phyloP scores from a whole-genome alignment of 2,329 filamentous ascomycete genomes.

The Aspergillus texensis region DNA sequence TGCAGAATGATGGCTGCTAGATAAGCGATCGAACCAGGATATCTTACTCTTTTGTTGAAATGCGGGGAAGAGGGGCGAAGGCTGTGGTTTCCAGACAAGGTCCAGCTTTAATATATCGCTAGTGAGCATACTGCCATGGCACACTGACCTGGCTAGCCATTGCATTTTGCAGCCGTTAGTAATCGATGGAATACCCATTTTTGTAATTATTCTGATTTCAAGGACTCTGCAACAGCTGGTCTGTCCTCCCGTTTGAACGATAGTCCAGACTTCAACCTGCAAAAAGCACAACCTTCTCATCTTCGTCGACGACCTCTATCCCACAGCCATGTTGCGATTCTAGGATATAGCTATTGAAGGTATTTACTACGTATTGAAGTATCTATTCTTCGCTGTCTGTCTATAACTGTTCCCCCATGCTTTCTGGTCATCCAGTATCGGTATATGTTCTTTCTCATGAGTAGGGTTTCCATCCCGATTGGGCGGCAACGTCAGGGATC shows the following conservation, averaged over 20 bases:
- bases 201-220: too few relatives aligned
- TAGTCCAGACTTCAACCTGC: too few relatives aligned
- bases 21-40: background rate
- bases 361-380: too few relatives aligned
- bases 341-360: too few relatives aligned
- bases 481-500: background rate
- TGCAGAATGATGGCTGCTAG: background rate
- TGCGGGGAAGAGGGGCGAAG: background rate
- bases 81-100: background rate
- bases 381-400: background rate
- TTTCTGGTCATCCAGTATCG: background rate
- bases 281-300: too few relatives aligned
- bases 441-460: background rate
- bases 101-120: background rate
- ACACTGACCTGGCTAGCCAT: background rate
- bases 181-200: too few relatives aligned
- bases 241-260: too few relatives aligned
- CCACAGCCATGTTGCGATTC: too few relatives aligned
- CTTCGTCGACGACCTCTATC: too few relatives aligned
- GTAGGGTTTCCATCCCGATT: background rate
- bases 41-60: background rate
- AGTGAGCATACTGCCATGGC: background rate
- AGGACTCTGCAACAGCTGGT: too few relatives aligned
- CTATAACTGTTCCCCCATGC: background rate
- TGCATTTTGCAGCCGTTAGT: too few relatives aligned